phyloP scores from a whole-genome alignment of 208 protist species.

The Crithidia expoeki region DNA sequence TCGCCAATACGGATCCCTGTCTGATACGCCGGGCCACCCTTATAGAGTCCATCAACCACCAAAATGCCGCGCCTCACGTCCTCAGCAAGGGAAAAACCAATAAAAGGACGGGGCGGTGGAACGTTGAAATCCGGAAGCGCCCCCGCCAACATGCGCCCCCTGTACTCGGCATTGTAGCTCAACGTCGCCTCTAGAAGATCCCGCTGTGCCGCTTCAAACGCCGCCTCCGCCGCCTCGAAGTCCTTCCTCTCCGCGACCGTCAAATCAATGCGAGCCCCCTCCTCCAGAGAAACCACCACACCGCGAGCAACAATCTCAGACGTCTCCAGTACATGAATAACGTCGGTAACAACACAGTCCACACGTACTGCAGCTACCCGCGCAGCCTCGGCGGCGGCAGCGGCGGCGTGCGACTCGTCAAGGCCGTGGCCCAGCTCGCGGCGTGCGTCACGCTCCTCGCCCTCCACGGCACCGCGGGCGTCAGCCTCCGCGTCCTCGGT shows the following conservation, averaged over 20 bases:
- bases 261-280: no score
- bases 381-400: no score
- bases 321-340: no score
- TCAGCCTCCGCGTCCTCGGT: no score
- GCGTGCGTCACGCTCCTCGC: no score
- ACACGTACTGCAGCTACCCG: no score
- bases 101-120: constrained; percentile 43
- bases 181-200: constrained; percentile 29
- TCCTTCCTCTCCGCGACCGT: constrained; percentile 15
- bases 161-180: constrained; percentile 41
- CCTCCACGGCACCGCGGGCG: no score
- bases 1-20: constrained; percentile 58
- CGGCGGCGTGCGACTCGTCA: no score
- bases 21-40: constrained; percentile 54
- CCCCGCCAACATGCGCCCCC: constrained; percentile 22
- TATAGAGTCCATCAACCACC: constrained; percentile 45
- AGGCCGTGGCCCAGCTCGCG: no score
- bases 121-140: not conserved
- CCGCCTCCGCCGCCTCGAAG: not conserved
- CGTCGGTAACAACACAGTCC: no score
- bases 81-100: constrained; percentile 59
- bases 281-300: no score
- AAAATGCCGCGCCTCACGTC: constrained; percentile 29
- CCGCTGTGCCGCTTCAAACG: constrained; percentile 10
- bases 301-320: no score